phyloP scores from a whole-genome alignment of 1,139 yeast genomes.

The Suhomyces wounanorum region DNA sequence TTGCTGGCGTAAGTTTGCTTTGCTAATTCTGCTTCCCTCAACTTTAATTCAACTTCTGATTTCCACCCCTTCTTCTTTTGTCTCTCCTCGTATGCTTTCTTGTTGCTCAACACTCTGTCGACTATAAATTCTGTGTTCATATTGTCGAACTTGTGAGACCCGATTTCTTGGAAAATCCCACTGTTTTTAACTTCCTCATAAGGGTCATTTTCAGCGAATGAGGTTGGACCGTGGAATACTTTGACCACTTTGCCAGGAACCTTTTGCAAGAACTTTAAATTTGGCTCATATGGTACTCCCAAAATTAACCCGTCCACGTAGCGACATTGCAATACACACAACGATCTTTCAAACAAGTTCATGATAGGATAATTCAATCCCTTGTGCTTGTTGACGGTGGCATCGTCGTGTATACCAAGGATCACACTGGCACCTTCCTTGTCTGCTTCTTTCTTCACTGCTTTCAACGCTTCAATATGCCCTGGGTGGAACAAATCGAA shows the following conservation, averaged over 20 bases:
- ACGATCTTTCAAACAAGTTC: constrained; percentile 81
- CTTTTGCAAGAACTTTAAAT: constrained; percentile 36
- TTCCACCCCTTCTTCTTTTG: constrained; percentile 82
- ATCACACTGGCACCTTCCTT: constrained; percentile 49
- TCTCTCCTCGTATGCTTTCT: constrained; percentile 73
- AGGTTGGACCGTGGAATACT: constrained; percentile 68
- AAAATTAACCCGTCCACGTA: constrained; percentile 77
- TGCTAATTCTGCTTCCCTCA: constrained; percentile 26
- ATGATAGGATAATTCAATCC: constrained; percentile 80
- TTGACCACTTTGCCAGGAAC: constrained; percentile 44
- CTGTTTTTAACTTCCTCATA: constrained; percentile 39
- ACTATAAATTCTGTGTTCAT: constrained; percentile 69
- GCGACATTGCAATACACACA: constrained; percentile 85
- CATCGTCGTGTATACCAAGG: constrained; percentile 73
- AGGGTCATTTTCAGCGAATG: constrained; percentile 35
- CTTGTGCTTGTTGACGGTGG: constrained; percentile 55
- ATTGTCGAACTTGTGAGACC: constrained; percentile 57
- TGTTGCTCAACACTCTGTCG: constrained; percentile 62
- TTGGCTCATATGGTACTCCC: constrained; percentile 65
- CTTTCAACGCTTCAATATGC: constrained; percentile 70
- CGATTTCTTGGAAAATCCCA: constrained; percentile 48
- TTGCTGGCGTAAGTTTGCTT: constrained; percentile 3
- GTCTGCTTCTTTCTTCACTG: constrained; percentile 42
- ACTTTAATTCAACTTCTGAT: constrained; percentile 38
- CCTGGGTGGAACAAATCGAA: constrained; percentile 95